Conservation (phyloP, 2,329 filamentous ascomycete genomes). For the Exophiala xenobiotica region DNA sequence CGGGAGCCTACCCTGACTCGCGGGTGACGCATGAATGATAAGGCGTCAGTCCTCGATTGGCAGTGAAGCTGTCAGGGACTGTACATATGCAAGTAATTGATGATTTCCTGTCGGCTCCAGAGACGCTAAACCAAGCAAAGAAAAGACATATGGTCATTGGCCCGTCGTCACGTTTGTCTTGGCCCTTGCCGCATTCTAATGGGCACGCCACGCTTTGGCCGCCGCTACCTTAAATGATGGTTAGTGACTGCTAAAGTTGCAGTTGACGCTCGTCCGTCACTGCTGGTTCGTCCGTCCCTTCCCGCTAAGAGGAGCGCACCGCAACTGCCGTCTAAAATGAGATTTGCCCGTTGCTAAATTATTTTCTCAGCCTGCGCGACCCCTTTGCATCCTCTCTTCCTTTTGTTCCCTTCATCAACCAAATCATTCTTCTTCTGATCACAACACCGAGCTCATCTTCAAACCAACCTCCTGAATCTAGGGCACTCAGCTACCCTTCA, state of each 20-base stretch:
- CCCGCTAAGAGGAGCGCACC: conserved; percentile 23
- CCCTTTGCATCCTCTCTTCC: conserved; percentile 19
- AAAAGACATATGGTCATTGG: background rate
- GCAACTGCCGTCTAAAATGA: conserved; percentile 19
- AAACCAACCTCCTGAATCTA: conserved; percentile 55
- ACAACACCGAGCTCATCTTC: conserved; percentile 30
- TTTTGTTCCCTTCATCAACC: conserved; percentile 25
- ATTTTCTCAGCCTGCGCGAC: conserved; percentile 25
- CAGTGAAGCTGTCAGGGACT: background rate
- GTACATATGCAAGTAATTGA: background rate
- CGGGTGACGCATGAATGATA: no score
- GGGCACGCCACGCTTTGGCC: background rate
- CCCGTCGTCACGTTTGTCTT: conserved; percentile 5
- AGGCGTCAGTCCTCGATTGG: background rate
- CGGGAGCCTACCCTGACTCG: no score
- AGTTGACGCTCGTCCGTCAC: conserved; percentile 8
- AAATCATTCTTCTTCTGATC: conserved; percentile 29
- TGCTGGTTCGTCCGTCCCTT: conserved; percentile 17
- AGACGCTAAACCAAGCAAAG: background rate
- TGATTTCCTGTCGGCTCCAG: background rate
- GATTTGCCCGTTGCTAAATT: conserved; percentile 11
- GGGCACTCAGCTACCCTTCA: conserved; percentile 86
- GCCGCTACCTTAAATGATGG: background rate
- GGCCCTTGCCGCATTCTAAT: background rate
- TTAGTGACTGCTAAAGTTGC: conserved; percentile 16